Conservation (phyloP, 164 flowering plant genomes). For the Vitis rotundifolia region DNA sequence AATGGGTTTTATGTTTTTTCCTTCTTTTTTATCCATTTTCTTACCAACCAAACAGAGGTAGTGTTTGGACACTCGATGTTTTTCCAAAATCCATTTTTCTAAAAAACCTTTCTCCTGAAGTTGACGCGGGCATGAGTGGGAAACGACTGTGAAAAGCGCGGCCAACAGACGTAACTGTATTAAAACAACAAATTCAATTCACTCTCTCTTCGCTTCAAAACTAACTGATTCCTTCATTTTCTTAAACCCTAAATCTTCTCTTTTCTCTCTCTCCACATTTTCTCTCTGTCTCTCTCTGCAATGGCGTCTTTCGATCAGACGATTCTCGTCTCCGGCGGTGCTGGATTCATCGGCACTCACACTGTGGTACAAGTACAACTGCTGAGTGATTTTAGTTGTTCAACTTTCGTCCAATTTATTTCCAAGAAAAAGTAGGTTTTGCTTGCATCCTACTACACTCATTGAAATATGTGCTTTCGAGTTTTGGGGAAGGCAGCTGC, state of each 20-base stretch:
- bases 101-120: not conserved
- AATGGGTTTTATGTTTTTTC: too few species aligned
- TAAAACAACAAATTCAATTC: not conserved
- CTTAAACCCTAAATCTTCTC: slow-evolving; percentile 7
- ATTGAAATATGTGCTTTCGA: too few species aligned
- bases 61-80: too few species aligned
- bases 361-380: slow-evolving; percentile 68
- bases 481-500: slow-evolving; percentile 51
- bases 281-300: slow-evolving; percentile 5
- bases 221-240: slow-evolving; percentile 8
- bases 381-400: slow-evolving; percentile 23
- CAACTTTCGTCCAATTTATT: too few species aligned
- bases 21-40: too few species aligned
- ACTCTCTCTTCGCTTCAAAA: not conserved
- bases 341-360: slow-evolving; percentile 92
- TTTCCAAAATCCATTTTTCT: too few species aligned
- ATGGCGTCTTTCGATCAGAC: slow-evolving; percentile 30
- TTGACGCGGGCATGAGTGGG: not conserved
- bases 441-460: too few species aligned
- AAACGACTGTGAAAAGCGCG: not conserved
- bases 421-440: too few species aligned
- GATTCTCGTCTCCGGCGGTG: slow-evolving; percentile 88
- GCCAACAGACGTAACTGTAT: not conserved
- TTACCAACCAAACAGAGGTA: too few species aligned
- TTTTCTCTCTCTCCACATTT: not conserved